phyloP scores from a whole-genome alignment of 371 early-diverging fungal genomes.

The Haplosporangium sp. region DNA sequence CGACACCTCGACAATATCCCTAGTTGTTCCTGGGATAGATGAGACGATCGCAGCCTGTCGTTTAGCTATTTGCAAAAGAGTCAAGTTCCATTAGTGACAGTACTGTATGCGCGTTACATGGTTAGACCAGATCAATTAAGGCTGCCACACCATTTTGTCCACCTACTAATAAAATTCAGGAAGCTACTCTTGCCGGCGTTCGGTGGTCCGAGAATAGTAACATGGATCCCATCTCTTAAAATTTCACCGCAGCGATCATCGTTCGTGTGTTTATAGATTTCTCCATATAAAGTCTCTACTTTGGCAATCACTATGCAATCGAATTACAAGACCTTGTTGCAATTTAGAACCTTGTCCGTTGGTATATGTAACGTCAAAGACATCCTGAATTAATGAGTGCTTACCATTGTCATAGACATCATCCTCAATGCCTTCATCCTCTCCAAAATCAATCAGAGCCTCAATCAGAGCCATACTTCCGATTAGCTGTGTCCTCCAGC shows the following conservation, averaged over 20 bases:
- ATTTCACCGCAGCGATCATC: conserved; percentile 82
- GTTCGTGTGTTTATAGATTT: conserved; percentile 66
- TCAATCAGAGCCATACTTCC: conserved; percentile 75
- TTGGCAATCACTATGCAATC: conserved; percentile 25
- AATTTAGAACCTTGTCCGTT: too few species aligned
- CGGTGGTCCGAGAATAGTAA: conserved; percentile 83
- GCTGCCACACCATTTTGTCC: not conserved
- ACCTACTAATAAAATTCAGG: conserved; percentile 73
- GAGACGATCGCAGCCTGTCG: conserved; percentile 87
- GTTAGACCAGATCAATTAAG: not conserved
- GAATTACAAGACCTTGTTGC: not conserved
- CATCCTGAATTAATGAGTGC: too few species aligned
- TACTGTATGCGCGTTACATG: not conserved
- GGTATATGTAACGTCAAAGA: not conserved
- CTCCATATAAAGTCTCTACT: conserved; percentile 34
- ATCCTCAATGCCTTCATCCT: conserved; percentile 85
- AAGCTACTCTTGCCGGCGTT: conserved; percentile 88
- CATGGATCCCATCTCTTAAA: conserved; percentile 75
- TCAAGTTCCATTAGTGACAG: not conserved
- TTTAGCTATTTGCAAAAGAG: conserved; percentile 59
- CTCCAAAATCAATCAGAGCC: conserved; percentile 87
- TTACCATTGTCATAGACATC: conserved; percentile 69
- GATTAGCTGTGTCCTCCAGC: conserved; percentile 74
- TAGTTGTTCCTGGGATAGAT: conserved; percentile 82
- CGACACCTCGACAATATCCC: conserved; percentile 82